Evolutionary conservation across 352 stramenopile genomes (phyloP).

Genomic region (Pseudoperonospora humuli): DNA sequence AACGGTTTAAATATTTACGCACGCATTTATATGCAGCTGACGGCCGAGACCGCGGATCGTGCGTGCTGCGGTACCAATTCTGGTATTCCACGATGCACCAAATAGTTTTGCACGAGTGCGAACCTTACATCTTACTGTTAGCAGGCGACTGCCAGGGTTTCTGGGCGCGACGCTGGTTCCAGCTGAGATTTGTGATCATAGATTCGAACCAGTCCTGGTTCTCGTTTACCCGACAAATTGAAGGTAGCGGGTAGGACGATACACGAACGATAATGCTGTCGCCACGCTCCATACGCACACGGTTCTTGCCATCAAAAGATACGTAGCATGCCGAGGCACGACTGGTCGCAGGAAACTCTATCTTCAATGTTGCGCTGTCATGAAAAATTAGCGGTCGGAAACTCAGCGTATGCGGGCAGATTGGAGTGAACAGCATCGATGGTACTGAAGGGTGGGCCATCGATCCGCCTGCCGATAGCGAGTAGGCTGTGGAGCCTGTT

Average conservation of each 20-base stretch:
- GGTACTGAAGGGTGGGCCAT: conserved; percentile 97
- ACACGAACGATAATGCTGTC: conserved; percentile 83
- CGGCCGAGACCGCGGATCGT: conserved; percentile 1
- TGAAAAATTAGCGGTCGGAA: conserved; percentile 89
- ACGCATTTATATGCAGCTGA: conserved; percentile 16
- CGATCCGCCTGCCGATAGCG: conserved; percentile 93
- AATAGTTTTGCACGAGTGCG: conserved; percentile 2
- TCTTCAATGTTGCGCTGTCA: conserved; percentile 86
- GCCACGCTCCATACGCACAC: conserved; percentile 77
- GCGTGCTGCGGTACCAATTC: conserved; percentile 4
- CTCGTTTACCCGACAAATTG: conserved; percentile 81
- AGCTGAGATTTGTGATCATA: conserved; percentile 91
- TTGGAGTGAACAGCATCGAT: conserved; percentile 96
- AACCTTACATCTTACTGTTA: conserved; percentile 23
- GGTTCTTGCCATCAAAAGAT: conserved; percentile 89
- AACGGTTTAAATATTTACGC: conserved; percentile 30
- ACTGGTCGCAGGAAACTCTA: conserved; percentile 79
- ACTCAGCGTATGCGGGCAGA: conserved; percentile 96
- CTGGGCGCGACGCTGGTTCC: conserved; percentile 82
- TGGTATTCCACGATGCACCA: conserved; percentile 11
- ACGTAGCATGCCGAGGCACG: conserved; percentile 72
- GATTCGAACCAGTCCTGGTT: conserved; percentile 90
- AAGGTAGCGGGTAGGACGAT: conserved; percentile 83
- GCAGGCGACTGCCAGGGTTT: conserved; percentile 60
- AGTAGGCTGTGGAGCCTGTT: conserved; percentile 97